A percentile compares a stretch with the other conserved stretches of the same genome.
These are phyloP conservation scores for Endothia cerciana DNA, from an alignment of 2,329 filamentous ascomycete species.

Conservation along the genomic window DNA sequence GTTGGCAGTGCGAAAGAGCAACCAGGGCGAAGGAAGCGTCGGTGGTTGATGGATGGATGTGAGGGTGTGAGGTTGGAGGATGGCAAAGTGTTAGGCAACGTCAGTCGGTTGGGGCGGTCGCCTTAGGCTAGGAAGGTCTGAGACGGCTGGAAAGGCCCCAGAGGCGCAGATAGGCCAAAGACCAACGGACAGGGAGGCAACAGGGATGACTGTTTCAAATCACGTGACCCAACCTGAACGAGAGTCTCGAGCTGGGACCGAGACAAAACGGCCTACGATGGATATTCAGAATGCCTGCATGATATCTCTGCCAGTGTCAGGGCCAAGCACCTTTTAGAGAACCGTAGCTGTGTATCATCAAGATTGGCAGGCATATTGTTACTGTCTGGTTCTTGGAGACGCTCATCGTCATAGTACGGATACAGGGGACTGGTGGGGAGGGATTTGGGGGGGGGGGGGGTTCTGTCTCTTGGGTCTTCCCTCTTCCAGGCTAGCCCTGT, in stretches of 20 bases:
- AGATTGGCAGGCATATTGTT: not conserved
- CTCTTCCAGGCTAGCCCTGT: not conserved
- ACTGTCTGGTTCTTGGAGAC: not conserved
- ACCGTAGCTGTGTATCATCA: not conserved
- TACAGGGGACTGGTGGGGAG: not conserved
- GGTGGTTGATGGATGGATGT: constrained; percentile 30
- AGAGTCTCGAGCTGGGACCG: not conserved
- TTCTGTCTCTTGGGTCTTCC: not conserved
- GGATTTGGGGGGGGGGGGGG: not conserved
- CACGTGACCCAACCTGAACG: not conserved
- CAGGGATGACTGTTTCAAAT: not conserved
- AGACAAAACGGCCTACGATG: not conserved
- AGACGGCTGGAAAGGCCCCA: not conserved
- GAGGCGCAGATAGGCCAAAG: constrained; percentile 11
- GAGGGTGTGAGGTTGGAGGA: constrained; percentile 27
- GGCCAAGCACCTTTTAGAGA: no score
- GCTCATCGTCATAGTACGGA: not conserved
- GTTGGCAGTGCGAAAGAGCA: constrained; percentile 26
- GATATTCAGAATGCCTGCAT: not conserved
- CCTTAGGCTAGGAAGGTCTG: not conserved
- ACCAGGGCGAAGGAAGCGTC: constrained; percentile 19
- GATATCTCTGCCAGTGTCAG: not conserved
- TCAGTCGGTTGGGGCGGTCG: constrained; percentile 14
- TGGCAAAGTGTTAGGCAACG: constrained; percentile 29
- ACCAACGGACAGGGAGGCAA: not conserved